Base-by-base conservation (phyloP, 371 early-diverging fungal species). In the Sporodiniella umbellata region DNA sequence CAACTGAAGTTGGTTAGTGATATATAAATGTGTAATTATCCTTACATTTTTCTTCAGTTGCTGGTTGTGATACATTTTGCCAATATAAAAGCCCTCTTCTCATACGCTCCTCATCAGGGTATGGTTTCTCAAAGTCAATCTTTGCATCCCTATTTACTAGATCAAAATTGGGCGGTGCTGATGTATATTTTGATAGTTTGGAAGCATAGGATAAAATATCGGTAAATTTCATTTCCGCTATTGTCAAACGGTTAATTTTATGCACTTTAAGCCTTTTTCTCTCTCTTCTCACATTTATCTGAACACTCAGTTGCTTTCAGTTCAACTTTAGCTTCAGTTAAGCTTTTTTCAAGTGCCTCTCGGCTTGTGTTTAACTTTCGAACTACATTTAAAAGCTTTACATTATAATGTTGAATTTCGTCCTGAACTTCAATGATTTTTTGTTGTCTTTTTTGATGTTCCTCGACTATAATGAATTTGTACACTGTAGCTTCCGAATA, bases 51-150 rank as follows among this genome's bases (percentile, higher is more conserved):
- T 69, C 72, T 54, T 68, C 72, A 18, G 42, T 60, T 24, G 38
- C 40, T 11, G 53, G 56, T 12, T 56, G 64, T 30, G 68, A 50
- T 3, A 61, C 26, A 47, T 72, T 62, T 28, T 77, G 78, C 63
- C 78, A 66, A 25, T 77, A 77, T 1, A 77, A 46, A 17, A 67
- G 23, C 1, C 78, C 74, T 40, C 71, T 43, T 7, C 73, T 64
- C 73, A 77, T 77, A 14, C 70, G 60, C 33, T 77, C 73, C 53
- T 77, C 78, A 56, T 77, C 78, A 1, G 78, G 78, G 47, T 77
- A 77, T 12, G 78, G 78, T 25, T 77, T 77, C 33, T 77, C 73
- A 51, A 77, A 77, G 33, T 68, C 75, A 10, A 70, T 61, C 35
- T 66, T 66, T 22, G 61, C 43, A 46, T 77, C 69, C 23, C 54